phyloP scores from a whole-genome alignment of 805 yeast genomes.

The Ogataea degrootiae region DNA sequence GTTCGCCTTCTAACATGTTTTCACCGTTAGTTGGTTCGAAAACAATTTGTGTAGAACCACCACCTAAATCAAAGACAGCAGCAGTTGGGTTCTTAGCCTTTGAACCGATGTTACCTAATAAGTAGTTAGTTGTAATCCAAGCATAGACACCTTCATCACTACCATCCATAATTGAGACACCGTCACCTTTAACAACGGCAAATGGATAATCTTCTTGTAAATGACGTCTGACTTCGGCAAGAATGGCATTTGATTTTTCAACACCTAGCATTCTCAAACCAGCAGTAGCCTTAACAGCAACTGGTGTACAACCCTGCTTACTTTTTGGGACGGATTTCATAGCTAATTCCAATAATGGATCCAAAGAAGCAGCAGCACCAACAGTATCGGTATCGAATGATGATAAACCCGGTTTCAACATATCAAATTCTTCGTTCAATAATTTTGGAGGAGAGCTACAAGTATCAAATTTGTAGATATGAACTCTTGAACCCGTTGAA shows the following conservation, averaged over 20 bases:
- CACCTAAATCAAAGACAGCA: constrained; percentile 97
- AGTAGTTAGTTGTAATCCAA: constrained; percentile 94
- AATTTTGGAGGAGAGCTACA: constrained; percentile 82
- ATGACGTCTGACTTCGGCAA: constrained; percentile 71
- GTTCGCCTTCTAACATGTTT: constrained; percentile 74
- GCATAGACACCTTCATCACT: constrained; percentile 97
- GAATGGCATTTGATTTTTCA: constrained; percentile 63
- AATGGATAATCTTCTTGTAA: constrained; percentile 82
- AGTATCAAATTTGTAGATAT: constrained; percentile 85
- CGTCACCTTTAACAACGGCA: constrained; percentile 83
- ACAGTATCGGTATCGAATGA: constrained; percentile 71
- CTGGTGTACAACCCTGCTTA: constrained; percentile 77
- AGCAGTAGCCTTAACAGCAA: constrained; percentile 97
- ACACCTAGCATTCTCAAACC: constrained; percentile 86
- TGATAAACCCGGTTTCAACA: constrained; percentile 91
- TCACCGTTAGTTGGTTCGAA: constrained; percentile 80
- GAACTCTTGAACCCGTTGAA: constrained; percentile 94
- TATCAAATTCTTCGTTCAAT: constrained; percentile 73
- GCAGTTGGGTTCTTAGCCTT: constrained; percentile 77
- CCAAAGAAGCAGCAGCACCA: constrained; percentile 89
- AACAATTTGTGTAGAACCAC: constrained; percentile 98
- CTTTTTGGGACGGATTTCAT: constrained; percentile 69
- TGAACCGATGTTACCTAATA: constrained; percentile 90
- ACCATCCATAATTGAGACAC: constrained; percentile 92
- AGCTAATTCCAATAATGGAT: constrained; percentile 75